A percentile compares a stretch with the other conserved stretches of the same genome.
Evolutionary conservation across 495 filamentous ascomycete genomes (phyloP).

Genomic region (Pseudoneurospora amorphoporcata): DNA sequence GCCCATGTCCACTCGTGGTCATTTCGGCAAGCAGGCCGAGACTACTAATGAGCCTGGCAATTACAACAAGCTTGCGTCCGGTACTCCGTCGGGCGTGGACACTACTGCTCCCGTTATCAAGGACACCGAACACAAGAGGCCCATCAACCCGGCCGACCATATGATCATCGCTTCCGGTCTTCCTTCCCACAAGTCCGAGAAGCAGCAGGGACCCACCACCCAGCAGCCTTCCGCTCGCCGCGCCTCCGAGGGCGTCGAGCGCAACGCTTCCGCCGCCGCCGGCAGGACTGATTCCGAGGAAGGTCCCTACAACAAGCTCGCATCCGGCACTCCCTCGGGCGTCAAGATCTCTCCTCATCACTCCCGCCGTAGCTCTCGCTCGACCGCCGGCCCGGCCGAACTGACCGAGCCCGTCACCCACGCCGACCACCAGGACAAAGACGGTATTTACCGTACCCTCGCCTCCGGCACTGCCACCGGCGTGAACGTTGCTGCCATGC

Average conservation of each 20-base stretch:
- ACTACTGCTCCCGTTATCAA: neutral
- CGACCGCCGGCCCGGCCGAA: neutral
- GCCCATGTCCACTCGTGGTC: neutral
- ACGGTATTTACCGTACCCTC: slow-evolving; percentile 20
- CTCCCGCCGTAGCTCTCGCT: neutral
- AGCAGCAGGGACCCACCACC: neutral
- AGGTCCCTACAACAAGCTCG: slow-evolving; percentile 10
- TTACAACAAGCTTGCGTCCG: slow-evolving; percentile 13
- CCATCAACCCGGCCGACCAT: neutral
- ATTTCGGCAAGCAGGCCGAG: neutral
- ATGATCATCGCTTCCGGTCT: neutral
- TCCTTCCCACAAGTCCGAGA: neutral
- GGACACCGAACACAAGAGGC: neutral
- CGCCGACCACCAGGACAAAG: slow-evolving; percentile 8
- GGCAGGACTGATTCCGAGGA: neutral
- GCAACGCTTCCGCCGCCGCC: neutral
- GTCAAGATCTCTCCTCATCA: slow-evolving; percentile 11
- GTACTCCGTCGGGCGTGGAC: slow-evolving; percentile 16
- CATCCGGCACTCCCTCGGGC: slow-evolving; percentile 19
- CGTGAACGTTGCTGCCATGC: slow-evolving; percentile 8
- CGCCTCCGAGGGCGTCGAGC: neutral
- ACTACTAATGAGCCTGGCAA: slow-evolving; percentile 8
- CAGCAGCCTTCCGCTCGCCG: neutral
- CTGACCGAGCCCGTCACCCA: slow-evolving; percentile 1
- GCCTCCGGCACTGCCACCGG: slow-evolving; percentile 22